Evolutionary conservation across 2,329 filamentous ascomycete genomes (phyloP), one percentile per base, ranked within the genome.

Genomic region (Capronia americana): DNA sequence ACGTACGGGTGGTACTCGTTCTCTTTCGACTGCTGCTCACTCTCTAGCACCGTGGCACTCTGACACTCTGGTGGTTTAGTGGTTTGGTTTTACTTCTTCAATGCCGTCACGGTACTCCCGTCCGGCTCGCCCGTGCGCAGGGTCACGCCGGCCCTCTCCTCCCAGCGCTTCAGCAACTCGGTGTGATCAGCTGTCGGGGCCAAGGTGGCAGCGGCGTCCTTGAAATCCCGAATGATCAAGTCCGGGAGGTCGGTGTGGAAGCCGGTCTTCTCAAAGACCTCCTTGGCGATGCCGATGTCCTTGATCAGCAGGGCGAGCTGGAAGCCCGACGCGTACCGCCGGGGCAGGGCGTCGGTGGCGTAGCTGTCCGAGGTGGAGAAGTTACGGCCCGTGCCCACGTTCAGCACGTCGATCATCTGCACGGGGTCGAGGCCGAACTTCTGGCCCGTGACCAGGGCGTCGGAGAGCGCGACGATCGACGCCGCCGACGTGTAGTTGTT

Each of bases 391-490:
- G 78, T 80, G 5, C 78, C 79, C 3, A 80, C 77, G 63, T 80
- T 80, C 57, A 80, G 71, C 4, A 78, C 78, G 56, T 80, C 77
- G 56, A 80, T 75, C 78, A 80, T 80, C 62, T 70, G 63, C 20
- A 70, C 51, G 3, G 69, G 68, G 54, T 71, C 69, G 34, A 71
- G 63, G 20, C 69, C 69, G 57, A 68, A 68, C 51, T 71, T 68
- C 28, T 70, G 68, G 51, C 69, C 69, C 30, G 68, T 66, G 4
- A 71, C 65, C 6, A 71, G 57, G 1, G 64, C 63, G 41, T 71
- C 69, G 24, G 65, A 70, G 23, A 71, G 51, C 1, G 69, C 69
- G 12, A 70, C 59, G 32, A 71, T 68, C 24, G 67, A 66, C 32
- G 61, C 68, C 10, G 69, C 70, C 57, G 65, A 67, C 57, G 64